Percentiles rank a stretch among this genome's conserved stretches.
Evolutionary conservation across 306 rosid species (phyloP).

Genomic region (Medicago ruthenica): DNA sequence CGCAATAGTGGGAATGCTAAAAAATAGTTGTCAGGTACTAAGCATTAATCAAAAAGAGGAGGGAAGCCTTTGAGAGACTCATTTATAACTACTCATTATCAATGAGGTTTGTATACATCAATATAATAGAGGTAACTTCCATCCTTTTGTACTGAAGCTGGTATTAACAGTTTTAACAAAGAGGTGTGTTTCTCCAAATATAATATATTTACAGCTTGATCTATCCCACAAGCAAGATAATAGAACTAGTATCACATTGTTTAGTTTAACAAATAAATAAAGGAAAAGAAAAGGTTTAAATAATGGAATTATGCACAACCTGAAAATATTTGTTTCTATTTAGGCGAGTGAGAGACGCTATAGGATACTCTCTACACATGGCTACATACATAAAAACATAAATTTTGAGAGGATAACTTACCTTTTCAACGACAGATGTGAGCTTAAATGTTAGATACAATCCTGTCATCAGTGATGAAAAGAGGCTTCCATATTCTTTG

Average conservation of each 20-base stretch:
- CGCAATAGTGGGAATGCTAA: not conserved
- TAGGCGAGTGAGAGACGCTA: constrained; percentile 15
- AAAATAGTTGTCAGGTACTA: not conserved
- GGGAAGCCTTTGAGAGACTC: not conserved
- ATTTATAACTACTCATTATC: not conserved
- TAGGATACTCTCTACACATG: constrained; percentile 5
- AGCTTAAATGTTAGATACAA: constrained; percentile 95
- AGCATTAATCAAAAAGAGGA: not conserved
- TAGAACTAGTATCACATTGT: not conserved
- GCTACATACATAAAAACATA: constrained; percentile 15
- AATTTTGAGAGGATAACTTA: constrained; percentile 38
- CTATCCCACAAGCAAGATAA: not conserved
- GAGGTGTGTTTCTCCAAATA: constrained; percentile 1
- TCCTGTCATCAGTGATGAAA: constrained; percentile 93
- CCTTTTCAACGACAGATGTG: constrained; percentile 97
- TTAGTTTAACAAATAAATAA: constrained; percentile 20
- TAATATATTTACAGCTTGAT: constrained; percentile 2
- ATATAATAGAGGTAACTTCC: not conserved
- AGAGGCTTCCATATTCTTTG: constrained; percentile 97
- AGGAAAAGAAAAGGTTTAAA: not conserved
- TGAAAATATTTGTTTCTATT: constrained; percentile 1
- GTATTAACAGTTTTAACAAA: not conserved
- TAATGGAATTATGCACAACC: not conserved
- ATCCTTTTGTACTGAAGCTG: not conserved
- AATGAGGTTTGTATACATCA: not conserved